Percentiles rank a stretch among this genome's conserved stretches.
Conservation (phyloP, 257 asterid genomes). For the Scutellaria galericulata region DNA sequence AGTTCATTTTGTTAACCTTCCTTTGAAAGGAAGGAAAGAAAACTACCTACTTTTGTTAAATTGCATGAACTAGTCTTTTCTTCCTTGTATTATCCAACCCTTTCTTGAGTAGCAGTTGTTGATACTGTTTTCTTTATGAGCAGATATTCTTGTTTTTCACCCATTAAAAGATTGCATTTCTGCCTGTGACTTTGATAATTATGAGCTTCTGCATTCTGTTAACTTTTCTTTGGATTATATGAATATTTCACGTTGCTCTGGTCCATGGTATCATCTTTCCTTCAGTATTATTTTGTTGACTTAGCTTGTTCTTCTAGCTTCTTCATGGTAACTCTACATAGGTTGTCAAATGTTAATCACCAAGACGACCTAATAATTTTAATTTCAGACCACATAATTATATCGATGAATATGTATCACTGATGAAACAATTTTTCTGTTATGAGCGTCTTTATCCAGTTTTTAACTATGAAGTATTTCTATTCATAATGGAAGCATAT, state of each 20-base stretch:
- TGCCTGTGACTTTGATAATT: constrained; percentile 16
- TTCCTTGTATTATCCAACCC: not conserved
- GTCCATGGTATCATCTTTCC: constrained; percentile 16
- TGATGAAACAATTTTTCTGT: not conserved
- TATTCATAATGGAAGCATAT: constrained; percentile 1
- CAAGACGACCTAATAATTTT: constrained; percentile 13
- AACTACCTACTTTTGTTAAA: not conserved
- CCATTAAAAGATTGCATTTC: not conserved
- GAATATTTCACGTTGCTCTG: constrained; percentile 1
- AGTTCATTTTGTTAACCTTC: constrained; percentile 18
- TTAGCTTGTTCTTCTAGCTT: constrained; percentile 3
- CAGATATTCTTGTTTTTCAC: too few relatives aligned
- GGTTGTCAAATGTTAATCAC: not conserved
- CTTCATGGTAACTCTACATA: not conserved
- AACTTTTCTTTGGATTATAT: constrained; percentile 8
- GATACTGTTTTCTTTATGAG: too few relatives aligned
- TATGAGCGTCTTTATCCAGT: constrained; percentile 18
- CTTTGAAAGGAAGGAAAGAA: constrained; percentile 19
- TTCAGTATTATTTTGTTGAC: not conserved
- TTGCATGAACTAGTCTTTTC: constrained; percentile 6
- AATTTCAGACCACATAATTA: not conserved
- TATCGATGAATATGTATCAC: constrained; percentile 13
- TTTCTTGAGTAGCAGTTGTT: not conserved
- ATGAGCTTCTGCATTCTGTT: constrained; percentile 6
- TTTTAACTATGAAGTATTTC: constrained; percentile 16